phyloP scores from a whole-genome alignment of 495 filamentous ascomycete species.

The Penicillium roqueforti region DNA sequence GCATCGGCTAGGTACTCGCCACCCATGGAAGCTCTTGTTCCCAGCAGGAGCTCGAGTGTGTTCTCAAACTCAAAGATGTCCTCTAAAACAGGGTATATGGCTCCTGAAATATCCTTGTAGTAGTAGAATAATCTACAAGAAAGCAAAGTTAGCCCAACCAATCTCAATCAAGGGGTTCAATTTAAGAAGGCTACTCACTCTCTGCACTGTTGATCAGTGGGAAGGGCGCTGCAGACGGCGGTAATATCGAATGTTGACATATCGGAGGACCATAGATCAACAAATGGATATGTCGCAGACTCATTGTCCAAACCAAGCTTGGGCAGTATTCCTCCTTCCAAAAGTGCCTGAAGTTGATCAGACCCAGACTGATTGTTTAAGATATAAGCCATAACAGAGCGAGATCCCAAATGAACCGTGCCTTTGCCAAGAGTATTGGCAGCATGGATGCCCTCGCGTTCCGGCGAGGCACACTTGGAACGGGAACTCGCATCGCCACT shows the following conservation, averaged over 20 bases:
- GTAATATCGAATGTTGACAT: slow-evolving; percentile 69
- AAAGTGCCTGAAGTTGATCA: slow-evolving; percentile 59
- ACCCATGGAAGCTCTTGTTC: slow-evolving; percentile 53
- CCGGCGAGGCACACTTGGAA: slow-evolving; percentile 39
- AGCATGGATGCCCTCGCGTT: slow-evolving; percentile 53
- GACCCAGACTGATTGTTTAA: slow-evolving; percentile 59
- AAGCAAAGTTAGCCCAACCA: background rate
- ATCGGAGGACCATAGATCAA: slow-evolving; percentile 57
- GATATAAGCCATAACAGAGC: slow-evolving; percentile 57
- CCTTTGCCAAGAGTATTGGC: slow-evolving; percentile 51
- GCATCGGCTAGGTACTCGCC: slow-evolving; percentile 37
- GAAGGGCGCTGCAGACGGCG: slow-evolving; percentile 68
- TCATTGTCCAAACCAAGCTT: slow-evolving; percentile 81
- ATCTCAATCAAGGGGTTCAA: background rate
- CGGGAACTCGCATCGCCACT: slow-evolving; percentile 49
- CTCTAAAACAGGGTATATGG: slow-evolving; percentile 75
- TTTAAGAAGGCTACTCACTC: slow-evolving; percentile 45
- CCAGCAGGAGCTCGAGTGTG: slow-evolving; percentile 62
- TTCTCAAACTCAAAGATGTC: slow-evolving; percentile 68
- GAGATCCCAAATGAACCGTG: slow-evolving; percentile 55
- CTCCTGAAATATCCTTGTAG: slow-evolving; percentile 78
- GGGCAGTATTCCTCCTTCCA: slow-evolving; percentile 74
- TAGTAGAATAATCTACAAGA: slow-evolving; percentile 61
- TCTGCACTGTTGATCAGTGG: slow-evolving; percentile 59
- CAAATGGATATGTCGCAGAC: slow-evolving; percentile 74